Conservation (phyloP, 108 stramenopile genomes). For the Skeletonema menzelii region DNA sequence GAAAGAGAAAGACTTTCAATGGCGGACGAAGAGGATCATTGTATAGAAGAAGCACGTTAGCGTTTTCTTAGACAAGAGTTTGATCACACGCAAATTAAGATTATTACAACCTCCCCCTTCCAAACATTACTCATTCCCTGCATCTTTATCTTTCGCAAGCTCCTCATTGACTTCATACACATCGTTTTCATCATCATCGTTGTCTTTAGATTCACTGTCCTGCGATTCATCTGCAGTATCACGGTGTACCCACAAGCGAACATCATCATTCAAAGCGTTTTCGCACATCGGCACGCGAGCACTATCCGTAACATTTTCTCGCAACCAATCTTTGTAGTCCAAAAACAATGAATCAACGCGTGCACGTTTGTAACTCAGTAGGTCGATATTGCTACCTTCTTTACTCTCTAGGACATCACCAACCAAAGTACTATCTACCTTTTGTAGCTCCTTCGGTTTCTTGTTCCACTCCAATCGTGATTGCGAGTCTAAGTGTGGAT, state of each 20-base stretch:
- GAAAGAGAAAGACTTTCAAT: background rate
- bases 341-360: conserved; percentile 76
- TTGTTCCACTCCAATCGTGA: conserved; percentile 74
- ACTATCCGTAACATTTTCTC: conserved; percentile 44
- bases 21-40: background rate
- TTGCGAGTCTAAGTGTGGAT: conserved; percentile 77
- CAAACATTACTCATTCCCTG: too few relatives aligned
- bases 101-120: too few relatives aligned
- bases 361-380: conserved; percentile 59
- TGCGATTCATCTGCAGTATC: background rate
- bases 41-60: background rate
- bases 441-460: conserved; percentile 40
- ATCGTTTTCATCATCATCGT: background rate
- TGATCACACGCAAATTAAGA: background rate
- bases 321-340: conserved; percentile 71
- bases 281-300: conserved; percentile 54
- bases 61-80: background rate
- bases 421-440: background rate
- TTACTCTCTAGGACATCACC: conserved; percentile 10
- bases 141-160: background rate
- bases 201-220: background rate
- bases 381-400: conserved; percentile 31
- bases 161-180: conserved; percentile 1
- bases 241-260: conserved; percentile 58
- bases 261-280: conserved; percentile 71